Percentiles rank a stretch among this genome's conserved stretches.
These are phyloP conservation scores for Oryza glaberrima DNA, from an alignment of 176 grass and related monocot genomes.

Conservation along the genomic window DNA sequence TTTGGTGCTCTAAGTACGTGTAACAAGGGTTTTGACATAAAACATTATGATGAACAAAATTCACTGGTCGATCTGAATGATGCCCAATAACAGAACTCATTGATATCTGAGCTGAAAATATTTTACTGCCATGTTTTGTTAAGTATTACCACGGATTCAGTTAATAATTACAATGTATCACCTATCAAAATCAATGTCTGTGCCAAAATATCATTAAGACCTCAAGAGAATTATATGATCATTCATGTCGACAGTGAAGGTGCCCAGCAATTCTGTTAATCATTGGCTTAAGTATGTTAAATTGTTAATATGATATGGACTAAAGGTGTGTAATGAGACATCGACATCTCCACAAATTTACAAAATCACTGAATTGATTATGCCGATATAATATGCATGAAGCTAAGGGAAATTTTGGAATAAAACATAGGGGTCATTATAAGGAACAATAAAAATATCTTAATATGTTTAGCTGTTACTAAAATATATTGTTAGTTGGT, in stretches of 20 bases:
- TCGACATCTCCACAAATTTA: constrained; percentile 14
- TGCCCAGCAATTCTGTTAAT: constrained; percentile 33
- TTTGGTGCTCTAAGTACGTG: neutral
- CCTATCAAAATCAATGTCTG: neutral
- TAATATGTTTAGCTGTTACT: neutral
- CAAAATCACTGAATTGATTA: neutral
- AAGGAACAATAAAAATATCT: neutral
- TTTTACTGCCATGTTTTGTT: neutral
- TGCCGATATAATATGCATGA: neutral
- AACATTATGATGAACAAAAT: constrained; percentile 16
- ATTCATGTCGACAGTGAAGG: neutral
- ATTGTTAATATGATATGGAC: constrained; percentile 6
- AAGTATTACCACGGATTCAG: neutral
- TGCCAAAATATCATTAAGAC: constrained; percentile 4
- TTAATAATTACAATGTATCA: neutral
- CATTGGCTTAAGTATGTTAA: neutral
- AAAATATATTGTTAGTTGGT: neutral
- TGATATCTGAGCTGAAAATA: constrained; percentile 5
- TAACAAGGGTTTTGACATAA: constrained; percentile 11
- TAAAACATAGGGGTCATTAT: neutral
- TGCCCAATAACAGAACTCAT: neutral
- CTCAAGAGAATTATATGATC: neutral
- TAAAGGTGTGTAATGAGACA: constrained; percentile 5
- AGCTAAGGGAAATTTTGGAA: neutral
- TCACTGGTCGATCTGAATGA: neutral